Base-by-base conservation (phyloP, 2,329 filamentous ascomycete genomes). In the Colletotrichum graminicola region DNA sequence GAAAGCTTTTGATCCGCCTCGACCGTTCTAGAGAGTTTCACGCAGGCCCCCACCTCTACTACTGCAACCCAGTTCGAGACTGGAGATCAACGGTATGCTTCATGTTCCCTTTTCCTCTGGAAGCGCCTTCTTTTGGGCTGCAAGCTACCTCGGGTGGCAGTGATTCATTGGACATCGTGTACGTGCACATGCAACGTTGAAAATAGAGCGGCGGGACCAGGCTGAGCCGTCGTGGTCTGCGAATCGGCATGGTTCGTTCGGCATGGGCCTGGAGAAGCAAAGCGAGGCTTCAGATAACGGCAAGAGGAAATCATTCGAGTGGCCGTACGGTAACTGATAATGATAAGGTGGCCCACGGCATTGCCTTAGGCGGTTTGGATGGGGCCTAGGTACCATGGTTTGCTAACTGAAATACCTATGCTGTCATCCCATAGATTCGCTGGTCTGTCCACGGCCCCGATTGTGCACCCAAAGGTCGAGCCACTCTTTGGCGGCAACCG, bases 121-220 rank as follows among this genome's bases (percentile, higher is more conserved):
- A 23, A 39, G n/a, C 54, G 12, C 14, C 54, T 21, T 56, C 11
- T 16, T 16, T 39, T 10, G 14, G 29, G 29, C 21, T 49, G 10
- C 29, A 39, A 39, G 18, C 41, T 49, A 32, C 36, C 29, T 66
- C 18, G 43, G 68, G 36, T 65, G 43, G 34, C 14, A 60, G 43
- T 23, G 45, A 12, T 23, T 47, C 32, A 36, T 47, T 39, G 34
- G 29, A 11, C 43, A 57, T 32, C n/a, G 54, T 34, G 32, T 64
- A 54, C 47, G 54, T 64, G 52, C 54, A 47, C 39, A 60, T 69
- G 65, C 59, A 68, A 72, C 69, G 47, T 72, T 68, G 69, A 68
- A 29, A 54, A 29, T 59, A 36, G 65, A 63, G 64, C 41, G 64
- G 32, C 64, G 64, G 64, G 34, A 45, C 23, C 47, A 68, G 32